Evolutionary conservation across 1,139 yeast species (phyloP), one percentile per base, ranked within the genome.

Genomic region (Taiozyma sp.): DNA sequence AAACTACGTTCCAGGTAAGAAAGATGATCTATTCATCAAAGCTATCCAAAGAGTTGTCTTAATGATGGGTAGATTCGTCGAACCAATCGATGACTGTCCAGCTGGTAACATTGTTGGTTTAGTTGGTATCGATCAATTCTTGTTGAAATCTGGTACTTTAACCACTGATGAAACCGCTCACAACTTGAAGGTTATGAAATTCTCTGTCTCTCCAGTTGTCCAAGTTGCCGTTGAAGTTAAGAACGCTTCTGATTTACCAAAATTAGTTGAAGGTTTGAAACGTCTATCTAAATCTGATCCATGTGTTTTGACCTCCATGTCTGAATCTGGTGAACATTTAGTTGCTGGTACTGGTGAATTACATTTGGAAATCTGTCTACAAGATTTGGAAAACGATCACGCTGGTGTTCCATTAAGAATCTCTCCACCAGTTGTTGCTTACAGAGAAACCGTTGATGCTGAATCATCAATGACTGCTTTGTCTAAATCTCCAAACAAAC

Each of bases 81-180:
- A 93, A 83, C 92, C 93, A 73, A 93, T 93, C 71, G 99, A 93
- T 72, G 98, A 93, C 81, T 90, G 96, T 81, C 99, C 99, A 74
- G 98, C 98, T 69, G 99, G 99, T 88, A 93, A 93, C 96, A 93
- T 93, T 87, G 86, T 92, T 74, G 99, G 98, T 90, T 83, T 93
- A 75, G 99, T 93, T 70, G 99, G 99, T 91, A 88, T 93, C 70
- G 99, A 93, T 80, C 99, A 93, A 84, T 93, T 91, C 89, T 87
- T 93, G 81, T 88, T 93, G 79, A 93, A 93, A 83, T 89, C 97
- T 70, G 99, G 99, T 90, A 93, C 99, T 72, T 81, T 93, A 72
- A 93, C 99, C 81, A 93, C 98, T 74, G 80, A 79, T 72, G 99
- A 93, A 75, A 77, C 90, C 67, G 90, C 99, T 66, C 97, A 93